Evolutionary conservation across 1,284 basidiomycete species (phyloP).

Genomic region (Ceratorhiza oryzae-sativae): DNA sequence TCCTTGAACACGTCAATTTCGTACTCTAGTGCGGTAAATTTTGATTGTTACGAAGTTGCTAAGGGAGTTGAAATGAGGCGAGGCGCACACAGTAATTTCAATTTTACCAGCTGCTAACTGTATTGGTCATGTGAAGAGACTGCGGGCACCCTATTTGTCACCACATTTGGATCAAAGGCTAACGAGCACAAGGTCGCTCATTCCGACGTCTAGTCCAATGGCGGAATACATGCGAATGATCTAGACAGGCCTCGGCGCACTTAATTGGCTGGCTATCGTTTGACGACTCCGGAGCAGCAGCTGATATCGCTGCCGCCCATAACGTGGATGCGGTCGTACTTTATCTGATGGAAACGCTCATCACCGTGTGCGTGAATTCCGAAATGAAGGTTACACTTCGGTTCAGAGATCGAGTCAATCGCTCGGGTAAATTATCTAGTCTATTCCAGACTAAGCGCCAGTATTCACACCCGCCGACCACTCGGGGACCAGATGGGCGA

Average conservation of each 20-base stretch:
- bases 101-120: background rate
- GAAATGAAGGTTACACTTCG: background rate
- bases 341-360: background rate
- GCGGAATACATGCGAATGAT: background rate
- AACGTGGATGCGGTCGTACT: background rate
- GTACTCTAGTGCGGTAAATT: background rate
- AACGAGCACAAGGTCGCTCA: background rate
- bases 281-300: background rate
- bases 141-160: background rate
- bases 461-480: background rate
- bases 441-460: background rate
- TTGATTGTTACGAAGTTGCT: constrained; percentile 24
- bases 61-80: constrained; percentile 3
- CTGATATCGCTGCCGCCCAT: background rate
- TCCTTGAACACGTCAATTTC: background rate
- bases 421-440: background rate
- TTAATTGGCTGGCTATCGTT: constrained; percentile 1
- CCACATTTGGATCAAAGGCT: background rate
- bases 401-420: background rate
- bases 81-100: background rate
- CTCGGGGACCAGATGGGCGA: background rate
- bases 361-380: background rate
- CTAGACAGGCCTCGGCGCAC: background rate
- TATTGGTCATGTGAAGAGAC: background rate
- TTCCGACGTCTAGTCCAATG: background rate